Base-by-base conservation (phyloP, 2,329 filamentous ascomycete genomes). In the Trichoderma guizhouense region DNA sequence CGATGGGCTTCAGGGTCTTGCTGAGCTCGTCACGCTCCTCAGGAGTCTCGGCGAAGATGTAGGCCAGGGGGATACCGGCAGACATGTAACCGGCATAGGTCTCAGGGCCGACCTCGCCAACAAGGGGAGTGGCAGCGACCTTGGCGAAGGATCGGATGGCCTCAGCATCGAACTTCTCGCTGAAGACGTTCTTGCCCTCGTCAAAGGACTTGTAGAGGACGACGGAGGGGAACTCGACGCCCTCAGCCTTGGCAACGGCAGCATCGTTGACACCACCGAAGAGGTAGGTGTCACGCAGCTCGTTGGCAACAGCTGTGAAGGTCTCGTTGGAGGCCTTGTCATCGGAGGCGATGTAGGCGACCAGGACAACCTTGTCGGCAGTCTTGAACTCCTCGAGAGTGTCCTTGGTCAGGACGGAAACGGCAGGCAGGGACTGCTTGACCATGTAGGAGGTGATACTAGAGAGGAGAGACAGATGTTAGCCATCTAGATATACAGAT, bases 71-170 rank as follows among this genome's bases (percentile, higher is more conserved):
- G 77, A 98, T 88, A 76, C 93, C 94, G 77, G 95, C 89, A 69
- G 91, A 90, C 92, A 98, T 99, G 89, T 99, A 99, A 80, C 88
- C 90, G 73, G 93, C 88, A 87, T 99, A 99, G 75, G 96, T 99
- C 84, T 98, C 96, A 74, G 96, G 96, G 78, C 95, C 95, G 77
- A 99, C 92, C 86, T 98, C 96, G 74, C 96, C 96, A 76, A 99
- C 91, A 79, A 99, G 87, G 75, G 96, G 96, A 73, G 93, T 97
- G 77, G 95, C 91, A 73, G 94, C 87, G 63, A 90, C 91, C 88
- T 94, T 95, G 82, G 93, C 90, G 84, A 97, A 99, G 76, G 87
- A 87, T 80, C 90, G 89, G 79, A 99, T 94, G 67, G 90, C 89
- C 73, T 95, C 93, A 73, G 88, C 88, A 55, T 94, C 92, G 79